Percentiles rank a stretch among this genome's conserved stretches.
These are phyloP conservation scores for Chlamydomonas asymmetrica DNA, from an alignment of 139 green algal species.

Conservation along the genomic window DNA sequence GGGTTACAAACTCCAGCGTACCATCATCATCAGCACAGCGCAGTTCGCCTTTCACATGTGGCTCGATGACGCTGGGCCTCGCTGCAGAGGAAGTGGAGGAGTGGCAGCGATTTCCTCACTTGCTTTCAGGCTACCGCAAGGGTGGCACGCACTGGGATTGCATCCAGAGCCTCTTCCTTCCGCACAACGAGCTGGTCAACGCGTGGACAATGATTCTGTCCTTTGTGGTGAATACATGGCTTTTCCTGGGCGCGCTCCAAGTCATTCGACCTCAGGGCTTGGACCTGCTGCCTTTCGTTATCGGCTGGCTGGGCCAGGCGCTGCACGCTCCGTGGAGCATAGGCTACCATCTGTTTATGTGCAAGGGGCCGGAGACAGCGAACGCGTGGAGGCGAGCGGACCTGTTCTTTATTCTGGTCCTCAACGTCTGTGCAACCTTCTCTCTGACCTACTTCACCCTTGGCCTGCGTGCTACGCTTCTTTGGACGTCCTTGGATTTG, in stretches of 20 bases:
- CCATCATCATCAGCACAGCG: no score
- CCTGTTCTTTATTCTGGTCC: conserved; percentile 28
- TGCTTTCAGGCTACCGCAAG: conserved; percentile 1
- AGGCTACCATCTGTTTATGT: conserved; percentile 30
- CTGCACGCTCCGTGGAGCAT: conserved; percentile 14
- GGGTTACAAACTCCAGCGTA: no score
- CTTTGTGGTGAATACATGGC: neutral
- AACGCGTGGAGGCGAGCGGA: conserved; percentile 29
- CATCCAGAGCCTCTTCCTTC: neutral
- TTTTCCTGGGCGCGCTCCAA: neutral
- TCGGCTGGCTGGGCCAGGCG: conserved; percentile 11
- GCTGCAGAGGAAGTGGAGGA: conserved; percentile 11
- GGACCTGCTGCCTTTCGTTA: conserved; percentile 15
- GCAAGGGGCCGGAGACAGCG: conserved; percentile 3
- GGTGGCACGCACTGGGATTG: conserved; percentile 13
- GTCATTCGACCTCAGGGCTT: conserved; percentile 4
- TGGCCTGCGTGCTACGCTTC: neutral
- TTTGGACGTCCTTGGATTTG: conserved; percentile 4
- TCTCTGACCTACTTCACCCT: conserved; percentile 31
- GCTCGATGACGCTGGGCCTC: no score
- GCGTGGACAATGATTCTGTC: conserved; percentile 21
- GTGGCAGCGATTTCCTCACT: conserved; percentile 25
- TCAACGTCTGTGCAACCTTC: conserved; percentile 32
- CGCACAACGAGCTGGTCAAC: conserved; percentile 31
- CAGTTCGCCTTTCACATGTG: no score